phyloP scores from a whole-genome alignment of 352 stramenopile genomes.

The Pythium dissimile region DNA sequence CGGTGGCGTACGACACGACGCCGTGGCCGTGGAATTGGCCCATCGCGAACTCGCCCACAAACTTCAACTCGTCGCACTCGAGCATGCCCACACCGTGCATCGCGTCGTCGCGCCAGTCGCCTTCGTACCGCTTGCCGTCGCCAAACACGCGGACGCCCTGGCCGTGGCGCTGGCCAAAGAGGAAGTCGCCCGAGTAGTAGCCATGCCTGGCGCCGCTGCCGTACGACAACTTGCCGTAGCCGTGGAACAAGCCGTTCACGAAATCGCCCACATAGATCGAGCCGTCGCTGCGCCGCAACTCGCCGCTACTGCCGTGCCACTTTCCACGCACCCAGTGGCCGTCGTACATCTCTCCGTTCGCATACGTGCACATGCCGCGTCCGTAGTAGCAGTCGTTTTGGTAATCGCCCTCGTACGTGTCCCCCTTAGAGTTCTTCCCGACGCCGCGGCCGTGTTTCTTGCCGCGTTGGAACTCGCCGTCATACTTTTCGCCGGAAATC shows the following conservation, averaged over 20 bases:
- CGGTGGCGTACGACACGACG: conserved; percentile 49
- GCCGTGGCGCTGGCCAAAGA: conserved; percentile 49
- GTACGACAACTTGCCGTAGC: conserved; percentile 52
- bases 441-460: conserved; percentile 56
- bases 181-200: conserved; percentile 62
- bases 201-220: conserved; percentile 40
- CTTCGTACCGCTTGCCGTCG: conserved; percentile 54
- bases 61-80: conserved; percentile 45
- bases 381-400: conserved; percentile 48
- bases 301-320: conserved; percentile 52
- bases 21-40: conserved; percentile 58
- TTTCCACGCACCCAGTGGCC: conserved; percentile 57
- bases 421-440: conserved; percentile 29
- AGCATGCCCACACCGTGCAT: conserved; percentile 55
- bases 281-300: conserved; percentile 44
- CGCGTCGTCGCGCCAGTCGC: conserved; percentile 57
- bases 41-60: conserved; percentile 52
- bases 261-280: conserved; percentile 59
- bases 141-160: conserved; percentile 60
- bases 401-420: conserved; percentile 59
- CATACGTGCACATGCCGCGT: conserved; percentile 52
- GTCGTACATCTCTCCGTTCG: conserved; percentile 63
- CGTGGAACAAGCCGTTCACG: conserved; percentile 45
- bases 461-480: conserved; percentile 53
- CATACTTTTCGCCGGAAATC: conserved; percentile 54